phyloP scores from a whole-genome alignment of 2,329 filamentous ascomycete species.

The Calonectria ilicicola region DNA sequence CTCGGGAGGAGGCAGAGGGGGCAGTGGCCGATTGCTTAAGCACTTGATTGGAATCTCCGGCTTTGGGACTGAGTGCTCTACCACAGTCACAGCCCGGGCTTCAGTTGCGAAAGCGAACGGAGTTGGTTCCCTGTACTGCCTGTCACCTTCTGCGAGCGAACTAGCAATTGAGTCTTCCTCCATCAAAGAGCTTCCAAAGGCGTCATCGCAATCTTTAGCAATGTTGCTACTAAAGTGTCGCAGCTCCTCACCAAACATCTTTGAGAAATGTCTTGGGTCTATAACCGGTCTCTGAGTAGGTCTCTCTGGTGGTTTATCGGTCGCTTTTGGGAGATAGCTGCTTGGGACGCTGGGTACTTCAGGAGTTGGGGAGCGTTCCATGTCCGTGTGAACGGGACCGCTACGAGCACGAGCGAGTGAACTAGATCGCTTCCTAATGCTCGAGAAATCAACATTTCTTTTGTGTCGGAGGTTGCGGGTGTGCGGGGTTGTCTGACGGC shows the following conservation, averaged over 20 bases:
- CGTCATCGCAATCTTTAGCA: slow-evolving; percentile 91
- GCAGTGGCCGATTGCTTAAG: slow-evolving; percentile 64
- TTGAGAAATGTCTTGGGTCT: slow-evolving; percentile 44
- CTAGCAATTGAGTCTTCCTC: slow-evolving; percentile 52
- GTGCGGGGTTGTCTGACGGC: slow-evolving; percentile 56
- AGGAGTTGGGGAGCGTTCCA: slow-evolving; percentile 44
- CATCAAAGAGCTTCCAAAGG: slow-evolving; percentile 79
- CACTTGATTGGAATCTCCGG: slow-evolving; percentile 47
- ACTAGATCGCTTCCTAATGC: slow-evolving; percentile 55
- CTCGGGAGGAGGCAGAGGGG: slow-evolving; percentile 57
- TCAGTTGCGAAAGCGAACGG: slow-evolving; percentile 58
- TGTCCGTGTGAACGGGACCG: slow-evolving; percentile 32
- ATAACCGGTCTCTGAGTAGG: slow-evolving; percentile 19
- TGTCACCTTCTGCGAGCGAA: slow-evolving; percentile 48
- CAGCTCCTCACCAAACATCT: slow-evolving; percentile 76
- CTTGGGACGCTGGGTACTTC: slow-evolving; percentile 42
- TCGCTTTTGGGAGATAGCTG: slow-evolving; percentile 41
- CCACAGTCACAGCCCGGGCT: slow-evolving; percentile 37
- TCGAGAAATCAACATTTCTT: slow-evolving; percentile 67
- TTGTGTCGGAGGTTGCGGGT: slow-evolving; percentile 59
- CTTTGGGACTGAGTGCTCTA: slow-evolving; percentile 36
- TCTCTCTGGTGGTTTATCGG: slow-evolving; percentile 25
- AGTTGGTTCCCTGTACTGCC: slow-evolving; percentile 50
- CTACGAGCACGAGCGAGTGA: slow-evolving; percentile 42
- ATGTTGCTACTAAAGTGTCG: slow-evolving; percentile 87